Percentiles rank a stretch among this genome's conserved stretches.
Evolutionary conservation across 208 protist genomes (phyloP).

Genomic region (Acanthamoeba sp.): DNA sequence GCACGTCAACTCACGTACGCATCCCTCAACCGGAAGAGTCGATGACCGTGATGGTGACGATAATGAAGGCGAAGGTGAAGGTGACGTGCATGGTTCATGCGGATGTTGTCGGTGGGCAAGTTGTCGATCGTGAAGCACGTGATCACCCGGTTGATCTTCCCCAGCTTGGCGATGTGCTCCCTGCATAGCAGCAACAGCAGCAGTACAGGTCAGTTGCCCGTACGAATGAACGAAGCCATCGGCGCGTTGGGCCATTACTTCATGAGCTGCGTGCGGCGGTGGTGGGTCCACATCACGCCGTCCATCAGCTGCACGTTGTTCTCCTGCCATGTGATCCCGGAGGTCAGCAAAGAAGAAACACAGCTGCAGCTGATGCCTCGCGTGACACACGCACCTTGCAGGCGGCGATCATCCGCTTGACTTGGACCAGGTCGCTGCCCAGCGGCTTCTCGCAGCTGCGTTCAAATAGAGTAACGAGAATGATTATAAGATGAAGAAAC

Average conservation of each 20-base stretch:
- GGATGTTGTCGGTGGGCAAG: constrained; percentile 7
- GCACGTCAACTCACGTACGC: too few relatives aligned
- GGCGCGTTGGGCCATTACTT: too few relatives aligned
- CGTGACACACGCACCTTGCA: neutral
- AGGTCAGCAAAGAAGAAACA: too few relatives aligned
- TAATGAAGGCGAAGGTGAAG: neutral
- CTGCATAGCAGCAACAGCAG: neutral
- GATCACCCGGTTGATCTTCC: constrained; percentile 14
- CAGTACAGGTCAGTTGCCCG: too few relatives aligned
- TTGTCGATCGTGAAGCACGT: constrained; percentile 4
- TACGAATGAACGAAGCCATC: too few relatives aligned
- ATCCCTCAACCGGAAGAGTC: too few relatives aligned
- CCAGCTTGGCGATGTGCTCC: constrained; percentile 61
- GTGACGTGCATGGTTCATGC: neutral
- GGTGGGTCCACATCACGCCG: constrained; percentile 47
- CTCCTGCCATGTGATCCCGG: too few relatives aligned
- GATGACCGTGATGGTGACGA: too few relatives aligned
- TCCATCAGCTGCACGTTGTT: constrained; percentile 64
- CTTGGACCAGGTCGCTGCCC: neutral
- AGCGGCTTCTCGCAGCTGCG: constrained; percentile 48
- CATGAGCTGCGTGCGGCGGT: neutral
- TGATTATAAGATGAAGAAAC: too few relatives aligned
- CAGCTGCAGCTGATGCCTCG: too few relatives aligned
- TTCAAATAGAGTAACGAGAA: too few relatives aligned
- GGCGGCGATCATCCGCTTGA: constrained; percentile 32